These are phyloP conservation scores for Fremontodendron californicum DNA, from an alignment of 345 rosid species.

Conservation along the genomic window DNA sequence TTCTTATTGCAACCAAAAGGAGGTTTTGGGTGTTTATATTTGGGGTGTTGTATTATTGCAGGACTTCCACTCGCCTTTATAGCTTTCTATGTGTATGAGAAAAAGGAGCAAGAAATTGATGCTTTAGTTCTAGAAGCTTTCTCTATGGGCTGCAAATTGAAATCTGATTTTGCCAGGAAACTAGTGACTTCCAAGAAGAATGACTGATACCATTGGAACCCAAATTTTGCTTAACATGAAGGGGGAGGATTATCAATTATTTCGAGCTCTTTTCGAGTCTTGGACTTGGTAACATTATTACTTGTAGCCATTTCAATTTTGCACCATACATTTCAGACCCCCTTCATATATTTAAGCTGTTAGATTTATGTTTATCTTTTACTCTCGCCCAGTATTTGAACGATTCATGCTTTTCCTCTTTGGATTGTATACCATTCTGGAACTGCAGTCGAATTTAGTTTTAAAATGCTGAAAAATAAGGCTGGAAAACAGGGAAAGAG, in stretches of 20 bases:
- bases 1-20: not conserved
- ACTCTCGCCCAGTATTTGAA: not conserved
- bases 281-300: not conserved
- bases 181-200: slow-evolving; percentile 37
- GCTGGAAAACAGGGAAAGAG: too few species aligned
- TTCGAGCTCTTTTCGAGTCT: not conserved
- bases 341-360: too few species aligned
- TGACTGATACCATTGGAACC: slow-evolving; percentile 26
- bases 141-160: slow-evolving; percentile 42
- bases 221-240: not conserved
- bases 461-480: too few species aligned
- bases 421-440: slow-evolving; percentile 9
- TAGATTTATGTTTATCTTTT: not conserved
- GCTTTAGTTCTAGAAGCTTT: slow-evolving; percentile 35
- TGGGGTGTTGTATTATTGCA: slow-evolving; percentile 27
- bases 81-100: slow-evolving; percentile 56
- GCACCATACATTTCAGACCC: too few species aligned
- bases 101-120: slow-evolving; percentile 64
- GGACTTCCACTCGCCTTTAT: slow-evolving; percentile 61
- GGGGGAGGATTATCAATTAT: not conserved
- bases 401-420: not conserved
- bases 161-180: slow-evolving; percentile 42
- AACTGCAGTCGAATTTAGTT: too few species aligned
- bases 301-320: slow-evolving; percentile 1
- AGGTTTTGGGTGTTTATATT: not conserved